Conservation (phyloP, 257 asterid genomes). For the Solanum verrucosum region DNA sequence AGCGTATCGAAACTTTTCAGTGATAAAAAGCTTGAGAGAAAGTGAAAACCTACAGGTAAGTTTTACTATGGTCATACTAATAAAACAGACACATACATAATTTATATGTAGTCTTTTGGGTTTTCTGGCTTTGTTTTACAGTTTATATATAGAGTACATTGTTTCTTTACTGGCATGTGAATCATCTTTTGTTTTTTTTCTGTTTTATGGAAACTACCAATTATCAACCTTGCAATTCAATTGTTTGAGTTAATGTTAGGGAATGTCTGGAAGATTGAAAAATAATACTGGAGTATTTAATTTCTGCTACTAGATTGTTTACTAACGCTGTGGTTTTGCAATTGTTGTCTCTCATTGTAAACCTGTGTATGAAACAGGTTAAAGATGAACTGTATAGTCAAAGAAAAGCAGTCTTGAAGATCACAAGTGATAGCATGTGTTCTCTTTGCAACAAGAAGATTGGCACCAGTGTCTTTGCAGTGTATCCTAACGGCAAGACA, state of each 20-base stretch:
- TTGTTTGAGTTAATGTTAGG: background rate
- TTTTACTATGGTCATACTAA: background rate
- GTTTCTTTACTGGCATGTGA: background rate
- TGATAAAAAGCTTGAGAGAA: conserved; percentile 80
- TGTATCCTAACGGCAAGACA: conserved; percentile 82
- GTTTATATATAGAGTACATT: background rate
- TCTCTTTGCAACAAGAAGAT: conserved; percentile 92
- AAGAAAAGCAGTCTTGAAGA: conserved; percentile 62
- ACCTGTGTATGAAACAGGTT: conserved; percentile 33
- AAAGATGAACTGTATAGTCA: conserved; percentile 67
- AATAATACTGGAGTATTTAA: background rate
- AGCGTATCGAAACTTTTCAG: conserved; percentile 67
- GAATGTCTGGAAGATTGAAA: background rate
- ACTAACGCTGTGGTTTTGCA: background rate
- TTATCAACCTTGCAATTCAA: background rate
- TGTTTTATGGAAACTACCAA: background rate
- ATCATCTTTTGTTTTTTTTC: background rate
- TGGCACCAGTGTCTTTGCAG: conserved; percentile 85
- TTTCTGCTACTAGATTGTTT: background rate
- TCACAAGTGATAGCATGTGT: conserved; percentile 76
- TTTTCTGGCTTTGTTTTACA: background rate
- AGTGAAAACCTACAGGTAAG: conserved; percentile 85
- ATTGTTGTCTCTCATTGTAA: background rate
- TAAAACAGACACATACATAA: background rate
- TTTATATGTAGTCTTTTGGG: background rate